These are phyloP conservation scores for Debaryomyces hansenii DNA, from an alignment of 805 yeast genomes.

Conservation along the genomic window DNA sequence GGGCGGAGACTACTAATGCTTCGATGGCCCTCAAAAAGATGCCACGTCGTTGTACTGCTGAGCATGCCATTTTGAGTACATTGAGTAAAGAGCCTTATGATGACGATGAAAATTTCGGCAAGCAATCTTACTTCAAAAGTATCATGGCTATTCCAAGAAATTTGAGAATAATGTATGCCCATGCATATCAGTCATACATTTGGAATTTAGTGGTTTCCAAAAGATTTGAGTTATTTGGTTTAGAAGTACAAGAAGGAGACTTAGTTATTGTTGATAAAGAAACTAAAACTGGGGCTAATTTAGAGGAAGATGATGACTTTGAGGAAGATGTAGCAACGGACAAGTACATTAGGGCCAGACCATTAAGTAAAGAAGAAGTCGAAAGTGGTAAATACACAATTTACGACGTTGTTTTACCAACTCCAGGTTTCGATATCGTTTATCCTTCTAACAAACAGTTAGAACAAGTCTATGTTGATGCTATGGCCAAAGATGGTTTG, in stretches of 20 bases:
- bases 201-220: conserved; percentile 89
- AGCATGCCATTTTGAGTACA: conserved; percentile 63
- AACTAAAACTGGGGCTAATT: conserved; percentile 1
- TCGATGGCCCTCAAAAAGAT: conserved; percentile 61
- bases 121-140: conserved; percentile 69
- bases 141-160: conserved; percentile 90
- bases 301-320: conserved; percentile 41
- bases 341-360: conserved; percentile 63
- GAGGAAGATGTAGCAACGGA: conserved; percentile 70
- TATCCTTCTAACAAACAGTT: conserved; percentile 74
- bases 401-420: conserved; percentile 87
- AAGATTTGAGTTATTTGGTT: conserved; percentile 71
- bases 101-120: conserved; percentile 44
- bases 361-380: conserved; percentile 74
- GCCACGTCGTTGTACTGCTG: conserved; percentile 91
- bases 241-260: conserved; percentile 75
- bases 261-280: conserved; percentile 49
- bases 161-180: conserved; percentile 91
- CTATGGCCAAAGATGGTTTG: conserved; percentile 79
- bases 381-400: conserved; percentile 58
- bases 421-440: conserved; percentile 91
- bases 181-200: conserved; percentile 93
- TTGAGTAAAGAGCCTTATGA: conserved; percentile 53
- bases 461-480: conserved; percentile 59
- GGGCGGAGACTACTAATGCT: conserved; percentile 76